phyloP scores from a whole-genome alignment of 192 early-diverging fungal genomes.

The Linnemannia exigua region DNA sequence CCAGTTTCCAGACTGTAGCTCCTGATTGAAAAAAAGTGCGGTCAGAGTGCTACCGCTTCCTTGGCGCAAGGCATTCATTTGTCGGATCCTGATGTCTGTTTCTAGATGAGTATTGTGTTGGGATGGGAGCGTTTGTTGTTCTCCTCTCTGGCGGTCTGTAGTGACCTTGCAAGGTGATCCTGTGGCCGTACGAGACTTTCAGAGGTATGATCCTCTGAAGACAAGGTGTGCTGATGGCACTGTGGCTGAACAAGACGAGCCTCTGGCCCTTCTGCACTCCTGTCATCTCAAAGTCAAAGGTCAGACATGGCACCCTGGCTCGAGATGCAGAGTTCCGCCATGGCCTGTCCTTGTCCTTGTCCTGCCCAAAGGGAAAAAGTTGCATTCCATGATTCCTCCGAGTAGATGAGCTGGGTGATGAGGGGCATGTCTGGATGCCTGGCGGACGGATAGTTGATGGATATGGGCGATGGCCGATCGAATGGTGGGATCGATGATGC shows the following conservation, averaged over 20 bases:
- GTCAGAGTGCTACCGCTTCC: background rate
- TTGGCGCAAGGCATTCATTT: background rate
- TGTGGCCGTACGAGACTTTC: background rate
- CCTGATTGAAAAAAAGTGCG: background rate
- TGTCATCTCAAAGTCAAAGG: background rate
- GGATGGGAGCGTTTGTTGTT: background rate
- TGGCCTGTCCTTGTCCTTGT: background rate
- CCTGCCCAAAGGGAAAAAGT: background rate
- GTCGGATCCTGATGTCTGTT: slow-evolving; percentile 6
- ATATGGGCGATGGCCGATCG: background rate
- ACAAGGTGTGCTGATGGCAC: background rate
- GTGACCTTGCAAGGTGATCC: background rate
- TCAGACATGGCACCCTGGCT: background rate
- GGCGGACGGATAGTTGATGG: background rate
- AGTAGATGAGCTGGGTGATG: background rate
- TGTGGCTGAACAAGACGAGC: background rate
- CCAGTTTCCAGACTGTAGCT: background rate
- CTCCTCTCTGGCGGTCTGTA: background rate
- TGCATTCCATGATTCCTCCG: background rate
- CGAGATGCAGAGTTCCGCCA: slow-evolving; percentile 18
- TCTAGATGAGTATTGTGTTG: background rate
- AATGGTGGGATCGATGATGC: slow-evolving; percentile 17
- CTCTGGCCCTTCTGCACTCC: background rate
- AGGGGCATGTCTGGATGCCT: background rate
- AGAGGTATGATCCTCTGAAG: background rate